Conservation (phyloP, 192 early-diverging fungal genomes). For the Jimgerdemannia lactiflua region DNA sequence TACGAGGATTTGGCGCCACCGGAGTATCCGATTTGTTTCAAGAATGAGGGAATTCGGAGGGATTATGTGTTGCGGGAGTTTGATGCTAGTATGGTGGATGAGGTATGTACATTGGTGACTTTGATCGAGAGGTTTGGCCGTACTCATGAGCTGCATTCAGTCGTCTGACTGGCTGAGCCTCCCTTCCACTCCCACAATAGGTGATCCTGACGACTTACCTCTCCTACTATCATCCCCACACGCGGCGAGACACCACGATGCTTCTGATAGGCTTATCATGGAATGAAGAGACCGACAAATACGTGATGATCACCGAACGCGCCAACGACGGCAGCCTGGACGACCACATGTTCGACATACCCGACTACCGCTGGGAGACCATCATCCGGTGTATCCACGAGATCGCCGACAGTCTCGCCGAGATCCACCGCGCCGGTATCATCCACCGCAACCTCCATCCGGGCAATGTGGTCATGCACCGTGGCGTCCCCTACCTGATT, state of each 20-base stretch:
- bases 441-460: not conserved
- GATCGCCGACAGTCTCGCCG: not conserved
- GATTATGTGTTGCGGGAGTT: too few relatives aligned
- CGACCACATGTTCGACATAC: not conserved
- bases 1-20: too few relatives aligned
- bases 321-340: not conserved
- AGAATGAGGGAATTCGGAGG: too few relatives aligned
- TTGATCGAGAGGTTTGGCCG: too few relatives aligned
- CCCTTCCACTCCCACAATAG: not conserved
- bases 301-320: not conserved
- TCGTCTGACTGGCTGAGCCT: too few relatives aligned
- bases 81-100: too few relatives aligned
- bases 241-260: not conserved
- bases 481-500: not conserved
- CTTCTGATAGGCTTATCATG: not conserved
- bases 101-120: too few relatives aligned
- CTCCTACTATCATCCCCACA: not conserved
- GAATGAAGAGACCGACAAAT: not conserved
- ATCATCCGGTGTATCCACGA: not conserved
- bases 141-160: too few relatives aligned
- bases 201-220: not conserved
- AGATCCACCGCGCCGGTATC: not conserved
- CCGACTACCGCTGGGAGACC: not conserved
- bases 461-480: not conserved
- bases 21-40: too few relatives aligned